Base-by-base conservation (phyloP, 352 stramenopile genomes). In the Thalassiosira mediterranea region DNA sequence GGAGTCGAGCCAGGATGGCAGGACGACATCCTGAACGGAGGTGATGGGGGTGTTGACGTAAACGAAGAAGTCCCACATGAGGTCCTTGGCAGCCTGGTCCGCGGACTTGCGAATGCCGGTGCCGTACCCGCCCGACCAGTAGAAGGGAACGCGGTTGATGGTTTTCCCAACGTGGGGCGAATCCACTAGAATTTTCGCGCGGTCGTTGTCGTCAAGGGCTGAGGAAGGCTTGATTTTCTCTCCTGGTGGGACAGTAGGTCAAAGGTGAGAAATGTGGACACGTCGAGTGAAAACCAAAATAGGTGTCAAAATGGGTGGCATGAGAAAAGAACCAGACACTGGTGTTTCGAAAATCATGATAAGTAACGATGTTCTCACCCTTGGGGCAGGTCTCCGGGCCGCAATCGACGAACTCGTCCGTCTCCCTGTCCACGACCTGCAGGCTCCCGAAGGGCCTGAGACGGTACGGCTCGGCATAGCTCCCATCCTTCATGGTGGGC, bases 61-160 rank as follows among this genome's bases (percentile, higher is more conserved):
- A 4, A 74, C 61, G 37, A 83, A 83, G 56, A 79, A 83, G 21
- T 83, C 74, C 21, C 54, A 83, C 68, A 83, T 71, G 1, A 83
- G 48, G 65, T 83, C 68, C 40, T 83, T 83, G 1, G 23, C 28
- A 5, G 46, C 34, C 3, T n/a, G 19, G 10, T 68, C 40, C 3
- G 73, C 66, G 42, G 49, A 70, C 56, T 79, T 82, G 25, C 73
- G 56, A 52, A 82, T 82, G 21, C 34, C 53, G 15, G 51, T 74
- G n/a, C 58, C 67, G 60, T 74, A 78, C 40, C 73, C 73, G 23
- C 73, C 73, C 49, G 52, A 68, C 73, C 73, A 82, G 42, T 73
- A 82, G 48, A 82, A 82, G 7, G 73, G 73, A 19, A 70, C 73
- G 3, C 73, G 66, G 44, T 82, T 82, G 53, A 82, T 79, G 4